A percentile compares a stretch with the other conserved stretches of the same genome.
Conservation (phyloP, 371 early-diverging fungal genomes). For the Apophysomyces variabilis region DNA sequence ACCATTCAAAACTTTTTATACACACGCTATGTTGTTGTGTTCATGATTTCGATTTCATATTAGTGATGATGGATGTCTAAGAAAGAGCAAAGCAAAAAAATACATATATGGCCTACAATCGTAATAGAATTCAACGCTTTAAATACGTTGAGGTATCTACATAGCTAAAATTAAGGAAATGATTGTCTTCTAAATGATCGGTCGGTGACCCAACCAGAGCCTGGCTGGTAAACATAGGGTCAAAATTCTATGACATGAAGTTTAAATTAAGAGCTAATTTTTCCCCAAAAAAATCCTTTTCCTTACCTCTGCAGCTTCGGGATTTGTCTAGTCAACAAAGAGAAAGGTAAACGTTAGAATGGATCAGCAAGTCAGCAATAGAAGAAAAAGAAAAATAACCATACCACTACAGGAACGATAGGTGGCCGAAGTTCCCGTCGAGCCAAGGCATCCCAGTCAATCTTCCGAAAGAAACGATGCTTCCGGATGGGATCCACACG, state of each 20-base stretch:
- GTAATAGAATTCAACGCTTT: background rate
- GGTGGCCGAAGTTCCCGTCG: constrained; percentile 72
- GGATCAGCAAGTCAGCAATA: too few relatives aligned
- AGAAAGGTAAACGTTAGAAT: too few relatives aligned
- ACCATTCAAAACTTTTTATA: too few relatives aligned
- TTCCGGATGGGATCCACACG: constrained; percentile 80
- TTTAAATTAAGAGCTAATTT: background rate
- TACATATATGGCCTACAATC: background rate
- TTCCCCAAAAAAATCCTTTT: constrained; percentile 5
- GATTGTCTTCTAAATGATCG: constrained; percentile 13
- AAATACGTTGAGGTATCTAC: constrained; percentile 22
- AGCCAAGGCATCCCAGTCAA: constrained; percentile 79
- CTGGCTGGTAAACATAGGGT: constrained; percentile 37
- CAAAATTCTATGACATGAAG: constrained; percentile 36
- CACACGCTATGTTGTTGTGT: too few relatives aligned
- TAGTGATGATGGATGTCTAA: too few relatives aligned
- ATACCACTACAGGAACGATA: constrained; percentile 76
- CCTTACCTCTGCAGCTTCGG: constrained; percentile 48
- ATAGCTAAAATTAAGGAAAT: constrained; percentile 44
- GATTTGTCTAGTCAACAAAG: constrained; percentile 34
- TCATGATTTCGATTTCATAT: too few relatives aligned
- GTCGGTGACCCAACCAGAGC: constrained; percentile 18
- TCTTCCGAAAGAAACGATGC: constrained; percentile 88
- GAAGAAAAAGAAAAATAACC: constrained; percentile 3
- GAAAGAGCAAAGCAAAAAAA: too few relatives aligned